Percentiles rank a stretch among this genome's conserved stretches.
phyloP scores from a whole-genome alignment of 2,329 filamentous ascomycete genomes.

The Xylaria sp. region DNA sequence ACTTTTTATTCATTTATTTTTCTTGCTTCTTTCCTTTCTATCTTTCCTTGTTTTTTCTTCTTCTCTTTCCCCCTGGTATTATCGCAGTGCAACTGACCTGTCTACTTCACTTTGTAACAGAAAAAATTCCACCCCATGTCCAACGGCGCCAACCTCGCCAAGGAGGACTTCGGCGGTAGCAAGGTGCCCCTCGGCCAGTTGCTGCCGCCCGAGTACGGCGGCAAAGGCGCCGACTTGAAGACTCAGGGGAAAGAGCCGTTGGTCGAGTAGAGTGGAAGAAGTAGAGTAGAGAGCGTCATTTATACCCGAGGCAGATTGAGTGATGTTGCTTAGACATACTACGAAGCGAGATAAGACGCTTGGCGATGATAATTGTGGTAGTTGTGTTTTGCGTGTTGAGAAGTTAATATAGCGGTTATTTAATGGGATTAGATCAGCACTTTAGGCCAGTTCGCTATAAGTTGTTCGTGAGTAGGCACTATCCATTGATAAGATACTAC shows the following conservation, averaged over 20 bases:
- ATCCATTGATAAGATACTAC: no score
- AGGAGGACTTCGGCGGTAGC: conserved; percentile 60
- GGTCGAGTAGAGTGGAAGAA: conserved; percentile 37
- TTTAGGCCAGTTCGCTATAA: background rate
- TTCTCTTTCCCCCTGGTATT: background rate
- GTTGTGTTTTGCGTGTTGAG: conserved; percentile 7
- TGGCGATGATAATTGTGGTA: background rate
- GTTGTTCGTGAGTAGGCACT: background rate
- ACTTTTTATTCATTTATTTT: background rate
- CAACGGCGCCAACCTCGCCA: conserved; percentile 76
- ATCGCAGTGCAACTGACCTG: conserved; percentile 1
- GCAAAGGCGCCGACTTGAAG: conserved; percentile 66
- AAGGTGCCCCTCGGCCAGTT: conserved; percentile 70
- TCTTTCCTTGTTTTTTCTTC: background rate
- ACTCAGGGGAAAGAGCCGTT: conserved; percentile 45
- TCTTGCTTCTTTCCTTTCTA: no score
- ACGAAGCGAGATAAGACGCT: conserved; percentile 1
- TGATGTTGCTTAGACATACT: background rate
- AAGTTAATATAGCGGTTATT: conserved; percentile 9
- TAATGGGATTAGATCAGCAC: conserved; percentile 6
- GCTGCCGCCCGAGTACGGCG: conserved; percentile 83
- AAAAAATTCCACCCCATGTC: conserved; percentile 84
- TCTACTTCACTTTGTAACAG: background rate
- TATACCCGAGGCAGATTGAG: conserved; percentile 1
- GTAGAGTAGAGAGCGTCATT: conserved; percentile 1